Conservation (phyloP, 257 asterid genomes). For the Solanum medicagineum region DNA sequence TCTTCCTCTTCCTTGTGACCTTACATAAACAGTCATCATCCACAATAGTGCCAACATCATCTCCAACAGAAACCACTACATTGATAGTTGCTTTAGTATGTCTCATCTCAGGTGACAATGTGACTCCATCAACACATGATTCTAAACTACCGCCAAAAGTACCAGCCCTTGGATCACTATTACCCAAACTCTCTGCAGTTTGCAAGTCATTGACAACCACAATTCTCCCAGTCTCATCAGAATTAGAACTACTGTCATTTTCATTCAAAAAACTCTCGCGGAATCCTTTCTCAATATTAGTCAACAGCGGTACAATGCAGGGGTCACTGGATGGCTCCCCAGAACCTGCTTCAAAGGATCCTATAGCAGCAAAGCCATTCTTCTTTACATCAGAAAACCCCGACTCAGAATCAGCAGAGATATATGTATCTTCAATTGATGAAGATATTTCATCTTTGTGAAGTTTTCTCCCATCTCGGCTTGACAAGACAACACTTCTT, state of each 20-base stretch:
- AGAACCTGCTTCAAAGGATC: slow-evolving; percentile 15
- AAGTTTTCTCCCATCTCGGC: slow-evolving; percentile 8
- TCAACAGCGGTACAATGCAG: slow-evolving; percentile 1
- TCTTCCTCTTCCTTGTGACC: slow-evolving; percentile 32
- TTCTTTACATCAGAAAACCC: slow-evolving; percentile 13
- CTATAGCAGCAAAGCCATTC: slow-evolving; percentile 5
- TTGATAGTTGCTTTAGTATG: slow-evolving; percentile 9
- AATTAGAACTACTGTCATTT: neutral
- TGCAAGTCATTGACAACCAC: slow-evolving; percentile 4
- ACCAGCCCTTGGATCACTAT: slow-evolving; percentile 8
- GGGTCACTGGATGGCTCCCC: slow-evolving; percentile 5
- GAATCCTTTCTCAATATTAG: neutral
- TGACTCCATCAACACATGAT: slow-evolving; percentile 3
- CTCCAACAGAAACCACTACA: slow-evolving; percentile 9
- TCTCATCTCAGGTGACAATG: slow-evolving; percentile 4
- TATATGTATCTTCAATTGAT: slow-evolving; percentile 5
- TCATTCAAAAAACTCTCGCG: neutral
- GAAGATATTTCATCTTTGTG: slow-evolving; percentile 4
- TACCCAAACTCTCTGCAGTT: slow-evolving; percentile 10
- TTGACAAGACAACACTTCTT: slow-evolving; percentile 13
- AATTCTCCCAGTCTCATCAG: slow-evolving; percentile 7
- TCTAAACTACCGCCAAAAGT: slow-evolving; percentile 4
- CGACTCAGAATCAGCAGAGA: slow-evolving; percentile 16
- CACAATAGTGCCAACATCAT: neutral
- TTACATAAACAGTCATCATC: slow-evolving; percentile 16